phyloP scores from a whole-genome alignment of 148 eudicot species.

The Rhododendron griersonianum region DNA sequence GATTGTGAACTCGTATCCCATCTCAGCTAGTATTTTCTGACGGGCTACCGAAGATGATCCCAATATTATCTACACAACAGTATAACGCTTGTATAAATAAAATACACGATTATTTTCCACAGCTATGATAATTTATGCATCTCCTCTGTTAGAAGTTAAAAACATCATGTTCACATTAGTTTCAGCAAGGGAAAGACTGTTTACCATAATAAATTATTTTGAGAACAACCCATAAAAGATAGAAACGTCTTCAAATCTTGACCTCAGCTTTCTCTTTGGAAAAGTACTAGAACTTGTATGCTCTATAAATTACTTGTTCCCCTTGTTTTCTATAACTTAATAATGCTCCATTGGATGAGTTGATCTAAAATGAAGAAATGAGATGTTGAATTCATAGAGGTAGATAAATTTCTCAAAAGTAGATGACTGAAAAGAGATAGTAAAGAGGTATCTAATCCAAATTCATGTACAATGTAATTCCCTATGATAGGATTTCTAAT shows the following conservation, averaged over 20 bases:
- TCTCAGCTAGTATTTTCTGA: slow-evolving; percentile 60
- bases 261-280: not conserved
- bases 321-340: not conserved
- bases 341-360: not conserved
- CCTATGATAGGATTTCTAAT: not conserved
- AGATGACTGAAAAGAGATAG: not conserved
- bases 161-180: not conserved
- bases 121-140: not conserved
- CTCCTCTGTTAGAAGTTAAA: not conserved
- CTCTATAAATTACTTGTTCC: not conserved
- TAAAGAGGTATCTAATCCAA: not conserved
- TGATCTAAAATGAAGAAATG: not conserved
- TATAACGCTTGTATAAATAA: not conserved
- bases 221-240: not conserved
- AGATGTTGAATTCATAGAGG: not conserved
- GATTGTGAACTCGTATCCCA: slow-evolving; percentile 78
- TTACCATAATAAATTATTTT: not conserved
- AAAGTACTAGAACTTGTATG: not conserved
- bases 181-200: not conserved
- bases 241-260: not conserved
- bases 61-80: slow-evolving; percentile 59
- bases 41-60: slow-evolving; percentile 91
- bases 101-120: not conserved
- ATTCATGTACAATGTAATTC: not conserved
- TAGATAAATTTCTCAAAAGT: not conserved